Evolutionary conservation across 1,139 yeast genomes (phyloP), one percentile per base, ranked within the genome.

Genomic region (Yamadazyma diddensiae): DNA sequence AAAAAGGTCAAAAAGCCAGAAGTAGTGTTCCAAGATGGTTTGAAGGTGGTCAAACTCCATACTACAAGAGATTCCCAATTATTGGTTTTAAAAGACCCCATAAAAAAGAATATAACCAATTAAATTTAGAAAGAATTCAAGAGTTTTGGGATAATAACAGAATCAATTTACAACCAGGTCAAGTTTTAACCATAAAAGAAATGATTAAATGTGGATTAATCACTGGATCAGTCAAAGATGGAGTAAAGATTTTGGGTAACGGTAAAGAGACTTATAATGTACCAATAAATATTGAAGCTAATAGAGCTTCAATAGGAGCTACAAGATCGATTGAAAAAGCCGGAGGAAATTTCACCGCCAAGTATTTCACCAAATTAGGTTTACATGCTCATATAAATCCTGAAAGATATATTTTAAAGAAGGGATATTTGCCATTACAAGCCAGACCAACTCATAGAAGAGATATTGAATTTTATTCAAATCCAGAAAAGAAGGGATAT

Each of bases 11-110:
- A 59, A 90, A 90, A 64, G 97, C 97, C 10, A 78, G 97, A 62
- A 86, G 92, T 22, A 77, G 81, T 33, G 94, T 90, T 15, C 92
- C 90, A 38, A 77, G 83, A 42, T 87, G 95, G 92, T 86, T 90
- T 57, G 98, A 92, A 68, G 99, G 99, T 76, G 98, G 98, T 53
- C 99, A 92, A 58, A 92, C 98, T 1, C 97, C 97, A 15, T 82
- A 82, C 49, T 84, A 79, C 53, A 84, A 84, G 57, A 65, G 88
- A 40, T 87, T 88, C 59, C 97, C 97, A 33, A 90, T 92, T 56
- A 71, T 82, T 39, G 98, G 98, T 8, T 88, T 90, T 68, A 76
- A 77, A 49, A 72, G 82, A 47, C 70, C 71, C 10, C 73, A 72
- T 46, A 70, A 68, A 20, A 62, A 62, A 42, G 69, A 69, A 13